A percentile compares a stretch with the other conserved stretches of the same genome.
These are phyloP conservation scores for Tricladium varicosporioides DNA, from an alignment of 2,329 filamentous ascomycete species.

Conservation along the genomic window DNA sequence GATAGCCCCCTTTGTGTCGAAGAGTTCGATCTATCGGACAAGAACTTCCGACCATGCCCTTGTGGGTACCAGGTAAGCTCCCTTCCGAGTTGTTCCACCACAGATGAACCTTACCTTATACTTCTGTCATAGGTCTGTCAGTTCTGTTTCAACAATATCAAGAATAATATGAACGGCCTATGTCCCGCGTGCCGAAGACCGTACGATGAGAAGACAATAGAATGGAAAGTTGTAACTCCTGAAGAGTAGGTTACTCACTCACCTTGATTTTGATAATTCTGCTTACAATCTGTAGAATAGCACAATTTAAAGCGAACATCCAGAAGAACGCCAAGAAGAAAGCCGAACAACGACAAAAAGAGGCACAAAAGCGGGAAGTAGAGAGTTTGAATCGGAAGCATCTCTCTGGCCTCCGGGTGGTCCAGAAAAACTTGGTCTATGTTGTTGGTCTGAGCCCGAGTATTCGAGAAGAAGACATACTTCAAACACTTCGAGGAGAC, in stretches of 20 bases:
- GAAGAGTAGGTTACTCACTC: constrained; percentile 72
- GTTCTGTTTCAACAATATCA: constrained; percentile 99
- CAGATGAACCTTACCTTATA: constrained; percentile 8
- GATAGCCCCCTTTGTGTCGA: constrained; percentile 93
- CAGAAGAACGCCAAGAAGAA: constrained; percentile 93
- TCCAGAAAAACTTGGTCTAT: constrained; percentile 98
- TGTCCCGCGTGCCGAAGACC: constrained; percentile 95
- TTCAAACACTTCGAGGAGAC: constrained; percentile 83
- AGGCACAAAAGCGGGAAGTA: constrained; percentile 92
- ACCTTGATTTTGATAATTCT: not conserved
- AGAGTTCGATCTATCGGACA: constrained; percentile 96
- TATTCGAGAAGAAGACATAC: constrained; percentile 85
- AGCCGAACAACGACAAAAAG: constrained; percentile 82
- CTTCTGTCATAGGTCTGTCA: constrained; percentile 75
- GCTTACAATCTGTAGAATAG: constrained; percentile 50
- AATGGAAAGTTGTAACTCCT: constrained; percentile 90
- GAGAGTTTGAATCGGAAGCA: constrained; percentile 96
- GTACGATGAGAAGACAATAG: constrained; percentile 95
- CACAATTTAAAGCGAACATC: constrained; percentile 73
- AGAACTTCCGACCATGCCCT: constrained; percentile 94
- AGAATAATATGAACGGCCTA: constrained; percentile 94
- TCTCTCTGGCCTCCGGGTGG: constrained; percentile 88
- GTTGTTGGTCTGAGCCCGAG: constrained; percentile 92
- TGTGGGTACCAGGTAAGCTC: constrained; percentile 89
- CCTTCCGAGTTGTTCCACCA: not conserved